Percentiles rank a stretch among this genome's conserved stretches.
Evolutionary conservation across 164 flowering plant species (phyloP).

Genomic region (Sedum album): DNA sequence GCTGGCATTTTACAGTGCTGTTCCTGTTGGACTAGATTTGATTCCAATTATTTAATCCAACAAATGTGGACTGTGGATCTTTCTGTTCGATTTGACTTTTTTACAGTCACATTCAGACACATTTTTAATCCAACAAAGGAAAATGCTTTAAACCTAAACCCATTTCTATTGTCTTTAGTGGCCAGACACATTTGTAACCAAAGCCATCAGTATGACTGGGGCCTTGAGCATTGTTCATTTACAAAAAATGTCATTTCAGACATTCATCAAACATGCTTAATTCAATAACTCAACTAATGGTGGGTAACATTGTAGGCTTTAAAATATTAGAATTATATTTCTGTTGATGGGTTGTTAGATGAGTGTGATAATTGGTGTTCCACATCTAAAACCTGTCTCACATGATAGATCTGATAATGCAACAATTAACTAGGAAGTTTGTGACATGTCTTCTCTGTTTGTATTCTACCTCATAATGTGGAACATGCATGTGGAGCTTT

Average conservation of each 20-base stretch:
- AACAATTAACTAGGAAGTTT: not conserved
- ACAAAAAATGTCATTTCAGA: no score
- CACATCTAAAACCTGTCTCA: not conserved
- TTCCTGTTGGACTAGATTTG: not conserved
- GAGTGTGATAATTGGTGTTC: not conserved
- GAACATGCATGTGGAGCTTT: not conserved
- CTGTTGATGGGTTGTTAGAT: not conserved
- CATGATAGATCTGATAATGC: not conserved
- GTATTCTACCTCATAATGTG: conserved; percentile 5
- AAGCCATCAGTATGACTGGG: no score
- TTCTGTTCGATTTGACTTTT: not conserved
- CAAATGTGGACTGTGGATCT: not conserved
- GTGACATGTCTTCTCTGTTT: not conserved
- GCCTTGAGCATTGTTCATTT: no score
- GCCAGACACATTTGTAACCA: no score
- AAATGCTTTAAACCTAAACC: no score
- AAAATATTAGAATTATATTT: not conserved
- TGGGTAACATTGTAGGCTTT: not conserved
- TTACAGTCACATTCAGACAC: not conserved
- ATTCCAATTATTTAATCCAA: not conserved
- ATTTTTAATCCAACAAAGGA: no score
- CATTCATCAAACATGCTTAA: no score
- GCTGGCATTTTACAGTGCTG: not conserved
- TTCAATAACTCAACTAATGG: no score
- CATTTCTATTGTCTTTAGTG: no score